Percentiles rank a stretch among this genome's conserved stretches.
Evolutionary conservation across 768 basidiomycete genomes (phyloP).

Genomic region (Podaxis sp.): DNA sequence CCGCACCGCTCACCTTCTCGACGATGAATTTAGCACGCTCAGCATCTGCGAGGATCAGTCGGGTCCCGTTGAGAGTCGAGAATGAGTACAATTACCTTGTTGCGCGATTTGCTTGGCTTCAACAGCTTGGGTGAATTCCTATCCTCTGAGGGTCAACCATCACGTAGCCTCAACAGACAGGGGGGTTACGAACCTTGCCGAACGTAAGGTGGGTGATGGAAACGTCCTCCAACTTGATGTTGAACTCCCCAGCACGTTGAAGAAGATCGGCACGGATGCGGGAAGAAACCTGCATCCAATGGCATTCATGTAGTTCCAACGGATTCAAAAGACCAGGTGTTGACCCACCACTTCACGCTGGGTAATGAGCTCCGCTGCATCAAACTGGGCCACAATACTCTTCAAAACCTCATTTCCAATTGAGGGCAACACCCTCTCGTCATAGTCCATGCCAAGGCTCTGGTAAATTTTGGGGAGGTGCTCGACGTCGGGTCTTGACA

Average conservation of each 20-base stretch:
- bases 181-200: constrained; percentile 59
- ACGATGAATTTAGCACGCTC: constrained; percentile 99
- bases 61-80: constrained; percentile 6
- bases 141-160: constrained; percentile 10
- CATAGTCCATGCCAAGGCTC: constrained; percentile 92
- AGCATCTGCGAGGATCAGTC: constrained; percentile 60
- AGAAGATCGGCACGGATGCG: constrained; percentile 90
- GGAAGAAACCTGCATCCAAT: constrained; percentile 67
- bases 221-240: constrained; percentile 94
- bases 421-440: constrained; percentile 95
- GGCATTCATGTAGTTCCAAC: not conserved
- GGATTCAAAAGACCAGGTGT: not conserved
- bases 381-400: constrained; percentile 97
- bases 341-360: constrained; percentile 91
- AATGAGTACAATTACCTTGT: constrained; percentile 61
- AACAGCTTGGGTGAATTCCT: constrained; percentile 98
- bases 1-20: constrained; percentile 68
- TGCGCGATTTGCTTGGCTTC: constrained; percentile 99
- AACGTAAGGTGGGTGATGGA: constrained; percentile 93
- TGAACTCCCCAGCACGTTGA: constrained; percentile 93
- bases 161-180: not conserved
- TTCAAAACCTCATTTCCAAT: constrained; percentile 99
- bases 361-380: constrained; percentile 95
- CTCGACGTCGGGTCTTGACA: constrained; percentile 87
- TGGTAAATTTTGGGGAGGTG: constrained; percentile 95